Evolutionary conservation across 108 stramenopile species (phyloP), one percentile per base, ranked within the genome.

Genomic region (Cafeteria roenbergensis): DNA sequence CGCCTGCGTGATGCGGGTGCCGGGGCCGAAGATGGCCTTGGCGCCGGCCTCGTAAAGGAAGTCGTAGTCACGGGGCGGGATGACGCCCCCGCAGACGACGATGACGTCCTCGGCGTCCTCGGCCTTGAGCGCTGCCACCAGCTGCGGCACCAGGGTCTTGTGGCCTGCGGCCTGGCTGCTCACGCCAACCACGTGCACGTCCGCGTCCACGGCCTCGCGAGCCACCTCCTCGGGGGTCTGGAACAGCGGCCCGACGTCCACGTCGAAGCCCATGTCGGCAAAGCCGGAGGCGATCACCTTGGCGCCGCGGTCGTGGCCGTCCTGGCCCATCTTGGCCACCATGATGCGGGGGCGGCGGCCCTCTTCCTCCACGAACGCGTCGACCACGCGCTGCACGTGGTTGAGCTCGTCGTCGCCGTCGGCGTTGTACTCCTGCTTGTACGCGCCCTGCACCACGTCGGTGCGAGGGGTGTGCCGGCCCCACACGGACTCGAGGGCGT

Each of bases 281-380:
- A 97, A 94, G 6, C 94, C 94, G 73, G 81, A 82, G 52, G 96
- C 91, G 71, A 97, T 93, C 27, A 97, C 92, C 66, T 94, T 95
- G 51, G 92, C 96, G 32, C 96, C 96, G 32, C 96, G 85, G 70
- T 97, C 96, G 71, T 97, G 96, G 17, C 96, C 96, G 72, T 97
- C 96, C 79, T 95, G 90, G 24, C 96, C 96, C 91, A 97, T 94
- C 75, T 97, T 97, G 6, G 96, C 96, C 0, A 97, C 93, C 52
- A 97, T 68, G 67, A 97, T 89, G 1, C 94, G 81, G 25, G 96
- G 96, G 37, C 94, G 79, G n/a, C 96, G 86, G 0, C 96, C 96
- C 51, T 94, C 86, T 27, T 38, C 69, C 64, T 82, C 64, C 55
- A 87, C 91, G 75, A 97, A 97, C 51, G 78, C 79, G 69, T 90